phyloP scores from a whole-genome alignment of 768 basidiomycete genomes.

The Psilocybe cyanescens region DNA sequence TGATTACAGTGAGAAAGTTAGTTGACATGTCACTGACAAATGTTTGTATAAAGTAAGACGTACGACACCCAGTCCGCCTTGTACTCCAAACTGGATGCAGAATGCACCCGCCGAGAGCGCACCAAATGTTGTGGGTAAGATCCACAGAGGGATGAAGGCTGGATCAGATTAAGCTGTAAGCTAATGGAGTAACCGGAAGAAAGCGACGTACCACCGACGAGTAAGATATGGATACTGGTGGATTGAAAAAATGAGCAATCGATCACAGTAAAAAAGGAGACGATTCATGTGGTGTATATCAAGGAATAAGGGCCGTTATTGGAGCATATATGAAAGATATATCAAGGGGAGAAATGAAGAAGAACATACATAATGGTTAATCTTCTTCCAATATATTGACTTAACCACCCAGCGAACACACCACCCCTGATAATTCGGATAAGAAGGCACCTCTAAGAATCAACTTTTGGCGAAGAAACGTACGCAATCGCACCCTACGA shows the following conservation, averaged over 20 bases:
- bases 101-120: slow-evolving; percentile 84
- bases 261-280: background rate
- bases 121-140: slow-evolving; percentile 70
- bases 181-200: background rate
- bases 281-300: background rate
- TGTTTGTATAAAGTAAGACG: slow-evolving; percentile 24
- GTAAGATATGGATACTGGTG: slow-evolving; percentile 53
- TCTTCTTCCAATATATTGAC: slow-evolving; percentile 83
- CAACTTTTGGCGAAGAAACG: background rate
- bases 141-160: slow-evolving; percentile 81
- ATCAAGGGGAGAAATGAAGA: background rate
- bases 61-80: slow-evolving; percentile 90
- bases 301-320: background rate
- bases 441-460: background rate
- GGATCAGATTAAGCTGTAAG: too few species aligned
- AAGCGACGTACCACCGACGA: slow-evolving; percentile 47
- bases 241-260: background rate
- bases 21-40: too few species aligned
- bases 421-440: slow-evolving; percentile 55
- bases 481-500: slow-evolving; percentile 44
- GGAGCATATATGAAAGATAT: background rate
- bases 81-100: slow-evolving; percentile 85
- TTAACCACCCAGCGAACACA: slow-evolving; percentile 68
- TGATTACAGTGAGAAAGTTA: too few species aligned
- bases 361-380: slow-evolving; percentile 68